Percentiles rank a stretch among this genome's conserved stretches.
Conservation (phyloP, 1,284 basidiomycete genomes). For the Stygiomarasmius scandens region DNA sequence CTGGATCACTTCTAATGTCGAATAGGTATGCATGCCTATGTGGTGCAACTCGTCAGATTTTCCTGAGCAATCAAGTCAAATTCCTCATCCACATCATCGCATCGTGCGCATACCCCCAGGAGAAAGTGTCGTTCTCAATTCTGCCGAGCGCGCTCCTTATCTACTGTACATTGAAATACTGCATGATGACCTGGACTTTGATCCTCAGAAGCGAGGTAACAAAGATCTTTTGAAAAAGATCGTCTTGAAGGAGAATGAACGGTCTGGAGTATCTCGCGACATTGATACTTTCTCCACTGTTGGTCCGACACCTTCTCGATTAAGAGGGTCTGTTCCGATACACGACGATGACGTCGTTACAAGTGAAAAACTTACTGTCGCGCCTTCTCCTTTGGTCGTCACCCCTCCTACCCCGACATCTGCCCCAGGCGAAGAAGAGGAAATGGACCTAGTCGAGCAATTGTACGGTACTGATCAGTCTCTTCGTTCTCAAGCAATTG, state of each 20-base stretch:
- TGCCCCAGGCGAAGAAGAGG: conserved; percentile 63
- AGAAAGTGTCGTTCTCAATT: conserved; percentile 98
- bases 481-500: conserved; percentile 67
- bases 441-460: conserved; percentile 94
- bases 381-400: conserved; percentile 23
- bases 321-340: conserved; percentile 21
- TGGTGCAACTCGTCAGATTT: conserved; percentile 86
- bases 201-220: conserved; percentile 84
- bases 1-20: conserved; percentile 15
- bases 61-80: conserved; percentile 39
- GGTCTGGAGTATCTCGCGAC: conserved; percentile 57
- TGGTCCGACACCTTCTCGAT: conserved; percentile 20
- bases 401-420: conserved; percentile 28
- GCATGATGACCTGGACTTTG: conserved; percentile 91
- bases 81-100: conserved; percentile 81
- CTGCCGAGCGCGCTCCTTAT: conserved; percentile 95
- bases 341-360: conserved; percentile 25
- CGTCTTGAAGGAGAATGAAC: conserved; percentile 70
- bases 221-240: conserved; percentile 86
- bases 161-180: conserved; percentile 93
- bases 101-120: conserved; percentile 97
- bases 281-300: conserved; percentile 46
- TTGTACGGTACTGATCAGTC: conserved; percentile 81
- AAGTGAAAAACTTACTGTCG: conserved; percentile 18
- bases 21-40: conserved; percentile 92